These are phyloP conservation scores for Aspergillus sp. DNA, from an alignment of 2,329 filamentous ascomycete species.

Conservation along the genomic window DNA sequence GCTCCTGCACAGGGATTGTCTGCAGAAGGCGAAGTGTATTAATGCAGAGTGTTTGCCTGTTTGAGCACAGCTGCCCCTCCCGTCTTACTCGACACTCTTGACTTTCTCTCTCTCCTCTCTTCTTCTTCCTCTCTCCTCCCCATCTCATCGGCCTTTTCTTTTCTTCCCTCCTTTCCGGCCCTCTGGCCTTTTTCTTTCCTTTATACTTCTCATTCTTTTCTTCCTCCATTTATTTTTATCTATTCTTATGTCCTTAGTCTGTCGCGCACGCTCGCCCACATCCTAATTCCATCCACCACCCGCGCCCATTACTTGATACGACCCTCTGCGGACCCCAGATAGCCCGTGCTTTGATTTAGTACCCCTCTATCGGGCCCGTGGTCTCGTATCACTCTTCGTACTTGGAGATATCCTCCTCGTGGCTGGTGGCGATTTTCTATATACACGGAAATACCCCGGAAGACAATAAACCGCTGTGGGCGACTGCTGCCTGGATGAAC, in stretches of 20 bases:
- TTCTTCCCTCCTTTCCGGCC: constrained; percentile 17
- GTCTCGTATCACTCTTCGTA: constrained; percentile 11
- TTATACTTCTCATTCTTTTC: constrained; percentile 27
- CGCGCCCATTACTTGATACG: constrained; percentile 1
- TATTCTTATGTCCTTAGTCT: constrained; percentile 11
- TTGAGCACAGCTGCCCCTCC: constrained; percentile 16
- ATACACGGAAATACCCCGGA: not conserved
- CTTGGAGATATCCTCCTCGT: not conserved
- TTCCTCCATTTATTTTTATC: constrained; percentile 14
- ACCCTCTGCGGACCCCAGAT: not conserved
- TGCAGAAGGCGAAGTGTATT: not conserved
- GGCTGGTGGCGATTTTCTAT: constrained; percentile 8
- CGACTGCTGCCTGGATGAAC: constrained; percentile 41
- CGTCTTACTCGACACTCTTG: constrained; percentile 23
- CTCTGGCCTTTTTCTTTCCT: constrained; percentile 25
- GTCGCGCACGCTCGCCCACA: constrained; percentile 36
- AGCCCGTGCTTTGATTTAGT: not conserved
- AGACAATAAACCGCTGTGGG: constrained; percentile 30
- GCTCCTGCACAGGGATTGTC: not conserved
- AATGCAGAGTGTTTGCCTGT: not conserved
- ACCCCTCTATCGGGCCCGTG: constrained; percentile 1
- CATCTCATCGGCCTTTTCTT: constrained; percentile 12
- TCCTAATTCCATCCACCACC: constrained; percentile 26
- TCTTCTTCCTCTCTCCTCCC: constrained; percentile 16
- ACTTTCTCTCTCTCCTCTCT: constrained; percentile 15